Evolutionary conservation across 2,329 filamentous ascomycete genomes (phyloP).

Genomic region (Chrysosporium queenslandicum): DNA sequence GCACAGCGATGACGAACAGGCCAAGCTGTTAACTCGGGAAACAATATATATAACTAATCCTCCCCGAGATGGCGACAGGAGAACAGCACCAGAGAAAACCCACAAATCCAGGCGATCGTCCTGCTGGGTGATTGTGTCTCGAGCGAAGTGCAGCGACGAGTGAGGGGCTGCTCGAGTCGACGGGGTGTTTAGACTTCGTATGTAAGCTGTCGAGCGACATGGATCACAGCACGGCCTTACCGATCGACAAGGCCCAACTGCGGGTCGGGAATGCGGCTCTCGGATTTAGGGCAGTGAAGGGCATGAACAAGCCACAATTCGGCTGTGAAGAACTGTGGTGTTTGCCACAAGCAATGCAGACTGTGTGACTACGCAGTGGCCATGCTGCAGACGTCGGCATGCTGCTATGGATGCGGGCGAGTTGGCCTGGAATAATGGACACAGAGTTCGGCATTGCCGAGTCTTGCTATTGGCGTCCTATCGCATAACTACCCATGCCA

Average conservation of each 20-base stretch:
- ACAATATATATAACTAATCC: not conserved
- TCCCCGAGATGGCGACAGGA: not conserved
- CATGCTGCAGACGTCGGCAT: no score
- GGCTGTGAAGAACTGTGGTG: no score
- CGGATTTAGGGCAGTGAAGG: not conserved
- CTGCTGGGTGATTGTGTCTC: not conserved
- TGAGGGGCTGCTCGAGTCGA: not conserved
- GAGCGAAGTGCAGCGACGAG: not conserved
- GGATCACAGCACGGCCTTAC: constrained; percentile 1
- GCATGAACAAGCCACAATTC: not conserved
- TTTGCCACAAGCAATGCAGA: not conserved
- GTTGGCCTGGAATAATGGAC: no score
- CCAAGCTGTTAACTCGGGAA: not conserved
- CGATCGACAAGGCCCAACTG: not conserved
- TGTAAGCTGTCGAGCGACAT: not conserved
- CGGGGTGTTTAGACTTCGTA: not conserved
- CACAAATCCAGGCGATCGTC: not conserved
- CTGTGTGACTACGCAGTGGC: not conserved
- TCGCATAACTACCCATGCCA: no score
- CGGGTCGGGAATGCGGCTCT: constrained; percentile 4
- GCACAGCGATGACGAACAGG: not conserved
- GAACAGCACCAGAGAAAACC: not conserved
- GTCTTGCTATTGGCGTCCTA: no score
- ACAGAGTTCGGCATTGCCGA: no score
- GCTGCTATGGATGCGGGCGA: no score